These are phyloP conservation scores for Talaromyces borbonicus DNA, from an alignment of 495 filamentous ascomycete genomes.

Conservation along the genomic window DNA sequence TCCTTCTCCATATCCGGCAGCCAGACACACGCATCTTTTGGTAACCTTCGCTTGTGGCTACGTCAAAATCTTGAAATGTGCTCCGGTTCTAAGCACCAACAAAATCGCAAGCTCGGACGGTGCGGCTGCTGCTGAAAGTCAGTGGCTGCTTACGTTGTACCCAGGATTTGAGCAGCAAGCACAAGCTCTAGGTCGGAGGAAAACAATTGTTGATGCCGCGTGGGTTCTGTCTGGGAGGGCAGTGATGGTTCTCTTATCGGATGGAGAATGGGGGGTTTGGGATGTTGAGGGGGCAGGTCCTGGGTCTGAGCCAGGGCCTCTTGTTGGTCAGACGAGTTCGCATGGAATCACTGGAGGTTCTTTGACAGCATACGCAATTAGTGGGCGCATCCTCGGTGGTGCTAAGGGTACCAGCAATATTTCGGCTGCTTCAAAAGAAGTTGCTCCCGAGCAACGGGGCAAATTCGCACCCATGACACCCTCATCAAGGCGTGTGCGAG, in stretches of 20 bases:
- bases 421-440: constrained; percentile 25
- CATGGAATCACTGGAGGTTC: constrained; percentile 56
- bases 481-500: constrained; percentile 54
- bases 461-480: constrained; percentile 80
- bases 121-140: constrained; percentile 27
- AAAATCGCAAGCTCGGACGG: constrained; percentile 21
- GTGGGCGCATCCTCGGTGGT: constrained; percentile 50
- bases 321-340: constrained; percentile 45
- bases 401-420: constrained; percentile 20
- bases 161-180: constrained; percentile 46
- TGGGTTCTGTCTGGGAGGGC: constrained; percentile 77
- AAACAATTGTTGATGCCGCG: constrained; percentile 67
- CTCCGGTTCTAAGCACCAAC: constrained; percentile 21
- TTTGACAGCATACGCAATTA: constrained; percentile 56
- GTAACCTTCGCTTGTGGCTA: constrained; percentile 57
- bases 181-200: constrained; percentile 43
- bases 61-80: constrained; percentile 55
- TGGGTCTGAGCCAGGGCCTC: constrained; percentile 35
- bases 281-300: constrained; percentile 64
- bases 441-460: constrained; percentile 30
- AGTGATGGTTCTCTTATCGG: constrained; percentile 63
- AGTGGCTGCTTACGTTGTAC: constrained; percentile 63
- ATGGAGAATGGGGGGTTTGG: constrained; percentile 95
- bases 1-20: constrained; percentile 48
- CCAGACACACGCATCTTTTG: constrained; percentile 51